Conservation (phyloP, 1,284 basidiomycete genomes). For the Apiotrichum gracile region DNA sequence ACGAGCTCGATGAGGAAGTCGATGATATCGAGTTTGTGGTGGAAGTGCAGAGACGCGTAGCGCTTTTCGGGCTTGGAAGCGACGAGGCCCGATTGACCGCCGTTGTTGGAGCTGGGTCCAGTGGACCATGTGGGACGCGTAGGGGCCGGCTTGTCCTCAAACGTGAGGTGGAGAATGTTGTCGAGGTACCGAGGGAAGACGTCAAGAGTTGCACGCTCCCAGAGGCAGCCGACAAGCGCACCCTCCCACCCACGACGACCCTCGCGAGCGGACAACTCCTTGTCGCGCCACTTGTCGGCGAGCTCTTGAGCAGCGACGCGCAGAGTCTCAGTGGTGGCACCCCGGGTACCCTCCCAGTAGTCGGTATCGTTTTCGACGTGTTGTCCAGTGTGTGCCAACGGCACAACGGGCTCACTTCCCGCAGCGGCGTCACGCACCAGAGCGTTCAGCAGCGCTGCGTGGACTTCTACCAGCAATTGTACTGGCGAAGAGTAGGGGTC, state of each 20-base stretch:
- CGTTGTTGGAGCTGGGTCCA: conserved; percentile 43
- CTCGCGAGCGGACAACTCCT: conserved; percentile 34
- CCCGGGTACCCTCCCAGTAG: conserved; percentile 44
- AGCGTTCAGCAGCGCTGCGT: conserved; percentile 81
- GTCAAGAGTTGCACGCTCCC: conserved; percentile 74
- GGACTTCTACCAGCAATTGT: conserved; percentile 75
- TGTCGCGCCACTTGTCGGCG: conserved; percentile 30
- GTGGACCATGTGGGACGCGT: conserved; percentile 46
- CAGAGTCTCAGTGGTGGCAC: conserved; percentile 42
- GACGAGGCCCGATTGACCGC: conserved; percentile 29
- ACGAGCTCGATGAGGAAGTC: conserved; percentile 84
- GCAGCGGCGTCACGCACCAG: conserved; percentile 62
- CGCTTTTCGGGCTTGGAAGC: conserved; percentile 54
- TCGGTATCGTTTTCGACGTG: conserved; percentile 36
- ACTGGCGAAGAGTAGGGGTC: conserved; percentile 62
- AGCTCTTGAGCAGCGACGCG: conserved; percentile 30
- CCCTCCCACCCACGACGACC: conserved; percentile 61
- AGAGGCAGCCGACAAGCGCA: conserved; percentile 75
- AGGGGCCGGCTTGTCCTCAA: conserved; percentile 49
- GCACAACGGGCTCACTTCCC: conserved; percentile 27
- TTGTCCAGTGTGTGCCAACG: conserved; percentile 27
- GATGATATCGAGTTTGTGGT: conserved; percentile 77
- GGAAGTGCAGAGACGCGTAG: conserved; percentile 66
- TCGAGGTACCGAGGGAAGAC: conserved; percentile 70
- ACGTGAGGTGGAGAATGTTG: conserved; percentile 68